Percentiles rank a stretch among this genome's conserved stretches.
Evolutionary conservation across 345 rosid genomes (phyloP).

Genomic region (Melaleuca alternifolia): DNA sequence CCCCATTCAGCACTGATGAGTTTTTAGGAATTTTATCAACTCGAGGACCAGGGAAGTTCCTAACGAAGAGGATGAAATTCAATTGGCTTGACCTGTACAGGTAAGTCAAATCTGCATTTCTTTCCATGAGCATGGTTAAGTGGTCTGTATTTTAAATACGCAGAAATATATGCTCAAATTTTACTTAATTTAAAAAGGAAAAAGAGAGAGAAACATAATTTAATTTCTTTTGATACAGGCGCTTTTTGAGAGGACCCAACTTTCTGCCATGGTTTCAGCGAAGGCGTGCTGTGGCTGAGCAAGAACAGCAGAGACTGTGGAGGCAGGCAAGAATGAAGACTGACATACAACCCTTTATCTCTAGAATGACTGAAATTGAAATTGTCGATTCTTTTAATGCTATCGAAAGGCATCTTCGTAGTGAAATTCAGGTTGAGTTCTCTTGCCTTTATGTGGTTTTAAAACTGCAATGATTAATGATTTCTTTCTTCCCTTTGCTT

Average conservation of each 20-base stretch:
- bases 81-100: slow-evolving; percentile 96
- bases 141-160: not conserved
- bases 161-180: not conserved
- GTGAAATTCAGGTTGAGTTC: slow-evolving; percentile 53
- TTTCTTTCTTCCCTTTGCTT: not conserved
- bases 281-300: slow-evolving; percentile 66
- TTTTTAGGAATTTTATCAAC: slow-evolving; percentile 69
- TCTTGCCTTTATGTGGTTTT: not conserved
- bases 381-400: slow-evolving; percentile 85
- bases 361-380: slow-evolving; percentile 78
- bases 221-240: slow-evolving; percentile 35
- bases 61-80: slow-evolving; percentile 87
- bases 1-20: slow-evolving; percentile 50
- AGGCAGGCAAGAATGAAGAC: slow-evolving; percentile 76
- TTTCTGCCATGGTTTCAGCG: slow-evolving; percentile 94
- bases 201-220: not conserved
- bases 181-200: not conserved
- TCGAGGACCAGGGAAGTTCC: slow-evolving; percentile 90
- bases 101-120: slow-evolving; percentile 17
- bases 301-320: slow-evolving; percentile 85
- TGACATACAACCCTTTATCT: slow-evolving; percentile 51
- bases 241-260: slow-evolving; percentile 83
- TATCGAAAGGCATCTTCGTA: slow-evolving; percentile 64
- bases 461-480: no score
- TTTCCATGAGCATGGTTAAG: not conserved